Percentiles rank a stretch among this genome's conserved stretches.
phyloP scores from a whole-genome alignment of 257 asterid species.

The Solanum chaucha region DNA sequence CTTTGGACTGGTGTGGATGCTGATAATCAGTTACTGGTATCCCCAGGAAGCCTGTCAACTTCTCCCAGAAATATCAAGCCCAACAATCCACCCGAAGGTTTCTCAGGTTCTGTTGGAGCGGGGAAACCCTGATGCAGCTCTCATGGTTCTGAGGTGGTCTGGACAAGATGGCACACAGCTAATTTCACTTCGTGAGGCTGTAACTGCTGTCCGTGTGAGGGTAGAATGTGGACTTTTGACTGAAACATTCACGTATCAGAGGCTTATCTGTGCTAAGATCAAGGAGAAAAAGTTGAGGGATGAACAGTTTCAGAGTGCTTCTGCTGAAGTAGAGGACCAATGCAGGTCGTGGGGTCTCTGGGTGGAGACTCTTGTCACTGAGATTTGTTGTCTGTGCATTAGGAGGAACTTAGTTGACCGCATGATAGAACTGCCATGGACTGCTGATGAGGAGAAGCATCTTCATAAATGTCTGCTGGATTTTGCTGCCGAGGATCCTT shows the following conservation, averaged over 20 bases:
- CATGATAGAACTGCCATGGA: conserved; percentile 95
- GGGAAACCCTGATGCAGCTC: conserved; percentile 87
- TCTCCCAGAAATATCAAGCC: conserved; percentile 87
- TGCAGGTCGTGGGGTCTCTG: conserved; percentile 43
- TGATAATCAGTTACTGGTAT: conserved; percentile 6
- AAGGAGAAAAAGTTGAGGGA: conserved; percentile 47
- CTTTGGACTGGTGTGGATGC: background rate
- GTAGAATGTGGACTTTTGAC: conserved; percentile 95
- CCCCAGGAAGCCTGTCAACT: conserved; percentile 72
- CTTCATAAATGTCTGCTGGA: conserved; percentile 74
- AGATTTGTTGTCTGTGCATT: conserved; percentile 75
- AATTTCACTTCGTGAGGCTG: conserved; percentile 73
- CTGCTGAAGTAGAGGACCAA: conserved; percentile 32
- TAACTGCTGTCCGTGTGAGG: conserved; percentile 70
- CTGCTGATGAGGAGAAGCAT: conserved; percentile 77
- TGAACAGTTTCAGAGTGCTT: conserved; percentile 11
- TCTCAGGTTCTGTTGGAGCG: conserved; percentile 71
- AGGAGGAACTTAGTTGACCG: conserved; percentile 74
- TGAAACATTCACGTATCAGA: conserved; percentile 91
- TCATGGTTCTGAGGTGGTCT: conserved; percentile 87
- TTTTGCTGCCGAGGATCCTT: conserved; percentile 55
- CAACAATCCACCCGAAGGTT: conserved; percentile 76
- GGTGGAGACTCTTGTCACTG: conserved; percentile 79
- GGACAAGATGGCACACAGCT: conserved; percentile 58
- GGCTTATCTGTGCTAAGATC: conserved; percentile 53